These are phyloP conservation scores for apple (Malus domestica) DNA, from an alignment of 306 rosid genomes.

Conservation along the genomic window ASM211411v1 NC_041791.1:32908501-32909000, in stretches of 20 bases:
- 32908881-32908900: constrained; percentile 73
- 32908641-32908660: constrained; percentile 89
- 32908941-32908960: constrained; percentile 24
- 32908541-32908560: constrained; percentile 65
- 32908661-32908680: constrained; percentile 83
- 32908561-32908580: constrained; percentile 57
- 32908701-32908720: constrained; percentile 74
- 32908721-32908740: constrained; percentile 76
- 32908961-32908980: constrained; percentile 45
- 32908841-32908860: constrained; percentile 52
- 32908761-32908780: constrained; percentile 51
- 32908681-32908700: constrained; percentile 92
- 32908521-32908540: constrained; percentile 61
- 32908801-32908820: constrained; percentile 63
- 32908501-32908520: constrained; percentile 65
- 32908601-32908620: constrained; percentile 75
- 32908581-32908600: constrained; percentile 59
- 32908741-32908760: constrained; percentile 47
- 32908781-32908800: constrained; percentile 55
- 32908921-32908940: constrained; percentile 11
- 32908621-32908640: constrained; percentile 72
- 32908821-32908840: constrained; percentile 69
- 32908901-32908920: constrained; percentile 33
- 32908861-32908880: constrained; percentile 53
- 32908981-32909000: constrained; percentile 28